Conservation (phyloP, 202 grass and related monocot species). For the Cymbopogon flexuosus region DNA sequence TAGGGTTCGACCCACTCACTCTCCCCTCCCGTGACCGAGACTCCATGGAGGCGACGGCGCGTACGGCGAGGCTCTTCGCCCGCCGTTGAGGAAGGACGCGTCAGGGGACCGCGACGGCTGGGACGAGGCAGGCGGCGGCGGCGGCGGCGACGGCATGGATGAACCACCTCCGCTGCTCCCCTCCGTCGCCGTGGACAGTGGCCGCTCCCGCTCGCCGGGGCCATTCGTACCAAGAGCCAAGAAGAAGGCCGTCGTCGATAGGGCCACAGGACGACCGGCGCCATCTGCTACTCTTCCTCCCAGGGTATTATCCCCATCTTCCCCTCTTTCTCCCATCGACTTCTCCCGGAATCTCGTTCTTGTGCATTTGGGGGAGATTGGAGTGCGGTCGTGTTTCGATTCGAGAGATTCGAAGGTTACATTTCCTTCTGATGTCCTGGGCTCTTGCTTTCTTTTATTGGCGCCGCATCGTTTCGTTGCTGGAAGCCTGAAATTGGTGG, state of each 20-base stretch:
- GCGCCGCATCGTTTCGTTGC: not conserved
- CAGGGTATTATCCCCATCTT: too few species aligned
- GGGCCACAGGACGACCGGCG: too few species aligned
- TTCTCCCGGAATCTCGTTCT: not conserved
- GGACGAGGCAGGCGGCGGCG: conserved; percentile 35
- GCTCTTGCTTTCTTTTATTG: not conserved
- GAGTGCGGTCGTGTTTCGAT: not conserved
- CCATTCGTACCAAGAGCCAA: too few species aligned
- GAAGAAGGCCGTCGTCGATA: too few species aligned
- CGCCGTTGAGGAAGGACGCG: conserved; percentile 22
- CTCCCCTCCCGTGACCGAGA: too few species aligned
- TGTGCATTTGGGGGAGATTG: not conserved
- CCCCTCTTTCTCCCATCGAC: too few species aligned
- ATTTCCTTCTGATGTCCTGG: not conserved
- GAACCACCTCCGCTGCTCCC: too few species aligned
- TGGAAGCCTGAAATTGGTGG: not conserved
- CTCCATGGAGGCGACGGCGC: conserved; percentile 67
- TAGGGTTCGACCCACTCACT: too few species aligned
- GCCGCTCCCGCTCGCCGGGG: too few species aligned
- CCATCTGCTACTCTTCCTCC: too few species aligned
- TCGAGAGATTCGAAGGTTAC: conserved; percentile 4
- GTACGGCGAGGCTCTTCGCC: conserved; percentile 39
- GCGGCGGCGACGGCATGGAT: not conserved
- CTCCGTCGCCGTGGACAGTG: too few species aligned
- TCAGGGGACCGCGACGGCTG: conserved; percentile 18